Evolutionary conservation across 2,329 filamentous ascomycete species (phyloP).

Genomic region (Aspergillus floridensis): DNA sequence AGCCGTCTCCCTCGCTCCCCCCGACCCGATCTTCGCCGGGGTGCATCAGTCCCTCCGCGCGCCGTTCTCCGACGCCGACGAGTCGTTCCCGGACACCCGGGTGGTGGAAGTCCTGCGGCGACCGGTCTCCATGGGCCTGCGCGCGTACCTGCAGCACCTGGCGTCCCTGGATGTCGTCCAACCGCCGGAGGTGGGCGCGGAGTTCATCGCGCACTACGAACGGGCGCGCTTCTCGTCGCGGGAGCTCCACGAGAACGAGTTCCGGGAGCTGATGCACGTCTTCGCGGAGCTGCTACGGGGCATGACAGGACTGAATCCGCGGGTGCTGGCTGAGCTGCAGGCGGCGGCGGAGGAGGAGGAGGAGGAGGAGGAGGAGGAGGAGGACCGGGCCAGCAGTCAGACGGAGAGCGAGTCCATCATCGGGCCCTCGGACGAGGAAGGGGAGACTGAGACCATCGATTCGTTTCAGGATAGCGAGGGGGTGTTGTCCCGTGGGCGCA

Average conservation of each 20-base stretch:
- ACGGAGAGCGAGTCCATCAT: slow-evolving; percentile 34
- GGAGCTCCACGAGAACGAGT: slow-evolving; percentile 66
- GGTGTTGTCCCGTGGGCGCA: slow-evolving; percentile 20
- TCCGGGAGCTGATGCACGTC: slow-evolving; percentile 75
- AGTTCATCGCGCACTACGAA: slow-evolving; percentile 78
- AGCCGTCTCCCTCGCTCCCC: slow-evolving; percentile 78
- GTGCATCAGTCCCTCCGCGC: slow-evolving; percentile 36
- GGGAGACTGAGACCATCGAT: slow-evolving; percentile 37
- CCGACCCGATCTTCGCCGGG: slow-evolving; percentile 44
- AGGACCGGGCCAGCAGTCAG: slow-evolving; percentile 21
- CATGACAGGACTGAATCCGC: slow-evolving; percentile 65
- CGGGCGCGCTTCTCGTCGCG: slow-evolving; percentile 74
- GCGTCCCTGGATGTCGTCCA: slow-evolving; percentile 63
- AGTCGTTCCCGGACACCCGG: slow-evolving; percentile 58
- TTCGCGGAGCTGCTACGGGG: slow-evolving; percentile 77
- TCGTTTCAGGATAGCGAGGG: slow-evolving; percentile 23
- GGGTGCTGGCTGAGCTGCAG: slow-evolving; percentile 46
- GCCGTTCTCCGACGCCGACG: slow-evolving; percentile 32
- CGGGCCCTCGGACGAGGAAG: slow-evolving; percentile 40
- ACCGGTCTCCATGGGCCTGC: slow-evolving; percentile 67
- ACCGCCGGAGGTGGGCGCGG: slow-evolving; percentile 47
- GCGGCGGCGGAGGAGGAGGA: background rate
- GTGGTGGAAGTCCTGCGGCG: slow-evolving; percentile 71
- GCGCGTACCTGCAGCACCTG: slow-evolving; percentile 75
- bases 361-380: too few species aligned